Evolutionary conservation across 2,329 filamentous ascomycete genomes (phyloP).

Genomic region (Fusarium nurragi): DNA sequence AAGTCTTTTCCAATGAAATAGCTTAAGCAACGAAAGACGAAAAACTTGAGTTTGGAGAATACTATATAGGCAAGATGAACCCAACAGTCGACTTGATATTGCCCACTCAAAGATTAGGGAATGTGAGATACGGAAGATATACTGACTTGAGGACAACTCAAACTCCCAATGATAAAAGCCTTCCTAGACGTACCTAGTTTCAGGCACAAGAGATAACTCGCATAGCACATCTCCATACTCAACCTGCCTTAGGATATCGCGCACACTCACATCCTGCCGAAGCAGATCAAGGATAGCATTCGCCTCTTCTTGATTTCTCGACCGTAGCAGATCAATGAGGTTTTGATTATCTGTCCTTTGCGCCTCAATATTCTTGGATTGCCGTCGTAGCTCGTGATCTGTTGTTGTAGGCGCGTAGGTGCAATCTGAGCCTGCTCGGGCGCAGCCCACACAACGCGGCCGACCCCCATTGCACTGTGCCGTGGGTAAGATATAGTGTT

Average conservation of each 20-base stretch:
- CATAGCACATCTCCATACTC: slow-evolving; percentile 24
- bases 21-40: too few relatives aligned
- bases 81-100: not conserved
- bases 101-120: not conserved
- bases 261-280: not conserved
- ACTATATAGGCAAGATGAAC: not conserved
- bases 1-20: too few relatives aligned
- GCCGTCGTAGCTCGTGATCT: not conserved
- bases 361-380: not conserved
- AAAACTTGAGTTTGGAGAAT: too few relatives aligned
- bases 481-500: rapidly evolving
- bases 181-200: not conserved
- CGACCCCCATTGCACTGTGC: slow-evolving; percentile 11
- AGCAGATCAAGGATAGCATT: slow-evolving; percentile 6
- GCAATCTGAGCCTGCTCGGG: not conserved
- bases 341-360: not conserved
- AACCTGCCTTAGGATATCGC: slow-evolving; percentile 3
- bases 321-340: not conserved
- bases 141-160: not conserved
- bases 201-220: not conserved
- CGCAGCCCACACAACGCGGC: not conserved
- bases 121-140: not conserved
- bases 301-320: not conserved
- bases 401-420: not conserved
- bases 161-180: not conserved